Evolutionary conservation across 2,329 filamentous ascomycete genomes (phyloP), one percentile per base, ranked within the genome.

Genomic region (Fusarium vanettenii): DNA sequence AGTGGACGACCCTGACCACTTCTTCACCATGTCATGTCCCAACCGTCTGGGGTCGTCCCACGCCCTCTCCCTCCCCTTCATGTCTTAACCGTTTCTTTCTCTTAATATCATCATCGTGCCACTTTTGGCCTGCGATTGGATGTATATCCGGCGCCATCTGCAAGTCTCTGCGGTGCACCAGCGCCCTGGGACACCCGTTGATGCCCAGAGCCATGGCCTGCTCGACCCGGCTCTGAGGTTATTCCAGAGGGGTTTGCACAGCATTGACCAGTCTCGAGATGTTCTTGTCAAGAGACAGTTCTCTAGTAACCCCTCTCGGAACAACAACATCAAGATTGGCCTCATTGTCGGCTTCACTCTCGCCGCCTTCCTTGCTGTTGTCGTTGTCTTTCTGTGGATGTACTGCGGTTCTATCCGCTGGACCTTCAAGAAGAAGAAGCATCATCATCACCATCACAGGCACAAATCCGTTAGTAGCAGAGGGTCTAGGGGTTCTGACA

Each of bases 301-400:
- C 65, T 79, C 79, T 37, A 69, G 70, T 37, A 76, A 78, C 50
- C 71, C 77, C 6, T 62, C 73, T 55, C 75, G 82, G 18, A 81
- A 83, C 43, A 82, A 81, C 37, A 84, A 86, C 73, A 80, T 81
- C 62, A 84, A 82, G 37, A 87, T 86, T 64, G 85, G 85, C 64
- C 79, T 86, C 67, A 81, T 85, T 5, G 82, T 87, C 52, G 85
- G 83, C 67, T 77, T 87, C 45, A 77, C 84, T 5, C 78, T 87
- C 22, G 81, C 81, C 29, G 74, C 82, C 22, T 87, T 87, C 66
- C 64, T 87, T 65, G 76, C 81, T 18, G 82, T 78, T 22, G 69
- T 82, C 20, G 64, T 77, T 43, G 79, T 79, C 41, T 87, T 87
- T 69, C 71, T 85, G 41, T 85, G 81, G 73, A 74, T 80, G 5